phyloP scores from a whole-genome alignment of 441 rosid species.

The Syzygium malaccense region DNA sequence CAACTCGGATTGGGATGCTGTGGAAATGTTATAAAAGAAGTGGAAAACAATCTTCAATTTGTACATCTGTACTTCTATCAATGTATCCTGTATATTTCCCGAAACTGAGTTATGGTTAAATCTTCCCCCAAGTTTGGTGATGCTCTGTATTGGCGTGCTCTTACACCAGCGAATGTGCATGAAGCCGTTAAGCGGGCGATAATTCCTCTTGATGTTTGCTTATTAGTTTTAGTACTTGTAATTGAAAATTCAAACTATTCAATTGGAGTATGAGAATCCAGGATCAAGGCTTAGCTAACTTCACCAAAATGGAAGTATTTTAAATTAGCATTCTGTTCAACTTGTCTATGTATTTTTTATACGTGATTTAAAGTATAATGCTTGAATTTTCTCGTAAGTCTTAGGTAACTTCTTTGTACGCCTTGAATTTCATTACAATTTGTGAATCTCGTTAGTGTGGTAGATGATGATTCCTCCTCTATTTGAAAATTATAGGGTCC shows the following conservation, averaged over 20 bases:
- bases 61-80: neutral
- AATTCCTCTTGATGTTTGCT: neutral
- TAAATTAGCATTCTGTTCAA: neutral
- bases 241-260: neutral
- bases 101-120: neutral
- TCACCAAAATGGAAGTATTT: neutral
- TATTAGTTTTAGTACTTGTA: neutral
- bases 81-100: neutral
- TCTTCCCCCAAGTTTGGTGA: neutral
- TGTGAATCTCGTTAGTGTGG: too few relatives aligned
- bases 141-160: neutral
- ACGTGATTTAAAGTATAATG: too few relatives aligned
- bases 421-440: too few relatives aligned
- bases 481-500: too few relatives aligned
- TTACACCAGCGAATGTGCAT: neutral
- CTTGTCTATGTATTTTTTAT: neutral
- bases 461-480: too few relatives aligned
- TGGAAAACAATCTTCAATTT: neutral
- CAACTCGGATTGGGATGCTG: slow-evolving; percentile 73
- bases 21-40: slow-evolving; percentile 26
- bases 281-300: neutral
- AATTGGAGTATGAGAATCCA: neutral
- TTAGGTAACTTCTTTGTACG: too few relatives aligned
- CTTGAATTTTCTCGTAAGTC: too few relatives aligned
- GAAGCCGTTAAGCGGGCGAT: neutral